These are phyloP conservation scores for Lactarius psammicola DNA, from an alignment of 768 basidiomycete species.

Conservation along the genomic window DNA sequence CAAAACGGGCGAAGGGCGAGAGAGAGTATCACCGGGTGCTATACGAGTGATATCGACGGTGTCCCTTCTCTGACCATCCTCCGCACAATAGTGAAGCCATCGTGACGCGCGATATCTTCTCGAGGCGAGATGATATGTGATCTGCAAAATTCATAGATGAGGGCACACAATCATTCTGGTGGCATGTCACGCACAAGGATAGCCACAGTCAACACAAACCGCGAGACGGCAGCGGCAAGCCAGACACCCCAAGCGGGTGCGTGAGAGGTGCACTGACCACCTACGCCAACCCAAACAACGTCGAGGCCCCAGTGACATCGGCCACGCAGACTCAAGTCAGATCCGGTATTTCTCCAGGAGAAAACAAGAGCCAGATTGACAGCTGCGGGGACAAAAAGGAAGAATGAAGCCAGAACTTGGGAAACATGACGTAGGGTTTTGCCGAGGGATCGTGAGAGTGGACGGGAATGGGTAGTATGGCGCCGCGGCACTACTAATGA, in stretches of 20 bases:
- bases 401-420: conserved; percentile 40
- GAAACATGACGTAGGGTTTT: conserved; percentile 41
- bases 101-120: background rate
- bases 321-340: conserved; percentile 39
- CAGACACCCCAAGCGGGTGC: conserved; percentile 51
- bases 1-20: conserved; percentile 12
- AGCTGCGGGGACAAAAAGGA: conserved; percentile 52
- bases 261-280: conserved; percentile 32
- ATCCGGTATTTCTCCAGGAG: conserved; percentile 48
- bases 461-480: conserved; percentile 34
- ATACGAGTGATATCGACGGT: conserved; percentile 1
- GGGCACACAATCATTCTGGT: background rate
- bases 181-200: conserved; percentile 49
- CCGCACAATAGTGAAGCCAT: conserved; percentile 1
- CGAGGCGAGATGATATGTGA: conserved; percentile 9
- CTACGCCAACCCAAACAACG: conserved; percentile 55
- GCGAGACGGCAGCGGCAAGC: conserved; percentile 51
- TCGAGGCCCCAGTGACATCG: conserved; percentile 69
- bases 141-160: conserved; percentile 10
- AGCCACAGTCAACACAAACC: conserved; percentile 51
- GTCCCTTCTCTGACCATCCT: conserved; percentile 10
- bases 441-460: conserved; percentile 36
- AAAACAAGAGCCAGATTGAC: conserved; percentile 56
- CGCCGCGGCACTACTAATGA: conserved; percentile 41
- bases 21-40: background rate